Conservation (phyloP, 2,329 filamentous ascomycete genomes). For the Raffaelea ambrosiae region DNA sequence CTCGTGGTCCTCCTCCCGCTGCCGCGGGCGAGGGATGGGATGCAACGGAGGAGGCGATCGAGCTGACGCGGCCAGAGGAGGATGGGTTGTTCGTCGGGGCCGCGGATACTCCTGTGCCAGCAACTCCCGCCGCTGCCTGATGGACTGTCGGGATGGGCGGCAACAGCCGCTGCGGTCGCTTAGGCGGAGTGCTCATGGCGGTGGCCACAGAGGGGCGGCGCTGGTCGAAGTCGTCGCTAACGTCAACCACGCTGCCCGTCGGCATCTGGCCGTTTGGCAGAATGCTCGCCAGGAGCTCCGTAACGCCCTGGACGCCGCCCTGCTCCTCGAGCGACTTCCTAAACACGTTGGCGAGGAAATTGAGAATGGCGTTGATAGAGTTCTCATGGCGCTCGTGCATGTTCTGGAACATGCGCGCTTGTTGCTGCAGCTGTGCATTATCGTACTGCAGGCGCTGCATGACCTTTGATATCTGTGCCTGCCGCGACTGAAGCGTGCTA, state of each 20-base stretch:
- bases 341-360: conserved; percentile 94
- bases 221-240: conserved; percentile 51
- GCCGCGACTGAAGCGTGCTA: conserved; percentile 73
- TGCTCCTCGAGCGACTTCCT: conserved; percentile 86
- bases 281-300: conserved; percentile 73
- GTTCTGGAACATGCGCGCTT: conserved; percentile 81
- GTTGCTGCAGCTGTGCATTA: conserved; percentile 79
- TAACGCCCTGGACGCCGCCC: conserved; percentile 64
- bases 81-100: neutral
- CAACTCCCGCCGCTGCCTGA: neutral
- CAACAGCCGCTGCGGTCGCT: conserved; percentile 45
- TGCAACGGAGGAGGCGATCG: neutral
- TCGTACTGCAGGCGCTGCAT: conserved; percentile 75
- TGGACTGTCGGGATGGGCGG: conserved; percentile 38
- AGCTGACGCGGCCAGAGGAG: neutral
- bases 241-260: conserved; percentile 47
- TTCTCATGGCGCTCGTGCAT: conserved; percentile 96
- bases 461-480: conserved; percentile 74
- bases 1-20: neutral
- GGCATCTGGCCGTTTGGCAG: conserved; percentile 51
- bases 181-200: conserved; percentile 32
- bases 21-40: neutral
- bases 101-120: neutral
- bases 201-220: conserved; percentile 28
- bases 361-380: conserved; percentile 97